Base-by-base conservation (phyloP, 345 rosid species). In the Microcos paniculata region DNA sequence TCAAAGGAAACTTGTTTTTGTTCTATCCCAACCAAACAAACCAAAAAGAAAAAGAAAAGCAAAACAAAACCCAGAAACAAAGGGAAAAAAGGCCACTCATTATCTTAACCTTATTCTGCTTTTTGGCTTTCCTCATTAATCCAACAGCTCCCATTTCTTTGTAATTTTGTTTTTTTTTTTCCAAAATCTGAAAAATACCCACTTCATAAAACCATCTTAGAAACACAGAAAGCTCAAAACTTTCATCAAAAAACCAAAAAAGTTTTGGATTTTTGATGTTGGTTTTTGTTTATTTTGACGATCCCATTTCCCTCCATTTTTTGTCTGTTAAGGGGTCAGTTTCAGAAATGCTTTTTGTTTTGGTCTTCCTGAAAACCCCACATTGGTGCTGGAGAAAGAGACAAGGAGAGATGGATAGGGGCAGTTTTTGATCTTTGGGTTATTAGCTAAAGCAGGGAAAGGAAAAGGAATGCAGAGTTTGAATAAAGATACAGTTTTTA, bases 11-110 rank as follows among this genome's bases (percentile, higher is more conserved):
- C 58, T 74, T 42, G 38, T 28, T 68, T 62, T 46, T 48, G 53
- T 58, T 75, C 61, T 77, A 77, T 80, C 82, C 66, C 77, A 78
- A 74, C 79, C 79, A 81, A 66, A 49, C 82, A 74, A 81, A 68
- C 31, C 33, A 80, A 48, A 71, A 16, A 65, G 63, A 58, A 51
- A 72, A 26, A 65, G 49, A 30, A 38, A 70, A 66, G 56, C 43
- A 10, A 13, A 74, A 68, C 55, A 69, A 64, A 62, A 61, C 57
- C 80, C 82, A 72, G 74, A 75, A 81, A 80, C 77, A 62, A 72
- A 78, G 68, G 72, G 14, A 79, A 77, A 69, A 52, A 35, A 35
- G 40, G 77, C 55, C 63, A 70, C 51, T 68, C 67, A 28, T 72
- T 72, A 70, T 72, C 13, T 74, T 74, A 71, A 63, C 16, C 69